Percentiles rank a stretch among this genome's conserved stretches.
phyloP scores from a whole-genome alignment of 495 filamentous ascomycete genomes.

The Penicillium arizonense region DNA sequence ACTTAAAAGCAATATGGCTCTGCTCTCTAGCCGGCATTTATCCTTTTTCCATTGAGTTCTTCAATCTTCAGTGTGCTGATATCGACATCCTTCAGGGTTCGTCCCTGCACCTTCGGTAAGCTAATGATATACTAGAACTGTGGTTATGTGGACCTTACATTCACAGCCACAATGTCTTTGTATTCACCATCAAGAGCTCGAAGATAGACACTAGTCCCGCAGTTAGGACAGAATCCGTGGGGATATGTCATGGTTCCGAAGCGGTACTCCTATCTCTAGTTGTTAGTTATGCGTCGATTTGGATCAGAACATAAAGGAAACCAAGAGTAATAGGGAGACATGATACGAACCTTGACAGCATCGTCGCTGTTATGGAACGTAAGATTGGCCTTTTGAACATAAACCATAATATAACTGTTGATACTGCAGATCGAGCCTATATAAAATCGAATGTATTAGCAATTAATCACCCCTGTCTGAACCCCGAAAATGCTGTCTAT shows the following conservation, averaged over 20 bases:
- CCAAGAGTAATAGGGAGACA: neutral
- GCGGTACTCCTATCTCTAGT: constrained; percentile 1
- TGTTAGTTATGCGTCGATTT: neutral
- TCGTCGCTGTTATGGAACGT: neutral
- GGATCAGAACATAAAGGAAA: neutral
- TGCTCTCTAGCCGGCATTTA: neutral
- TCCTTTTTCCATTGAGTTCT: neutral
- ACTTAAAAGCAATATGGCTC: too few relatives aligned
- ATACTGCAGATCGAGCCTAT: constrained; percentile 5
- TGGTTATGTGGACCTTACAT: neutral
- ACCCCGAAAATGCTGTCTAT: neutral
- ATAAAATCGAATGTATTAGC: neutral
- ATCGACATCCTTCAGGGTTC: neutral
- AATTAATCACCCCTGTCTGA: neutral
- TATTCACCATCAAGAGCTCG: neutral
- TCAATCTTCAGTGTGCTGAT: neutral
- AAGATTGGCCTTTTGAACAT: neutral
- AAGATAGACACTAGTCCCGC: constrained; percentile 10
- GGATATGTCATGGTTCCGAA: constrained; percentile 9
- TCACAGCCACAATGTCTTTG: constrained; percentile 3
- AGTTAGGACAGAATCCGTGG: constrained; percentile 6
- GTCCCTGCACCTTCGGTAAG: neutral
- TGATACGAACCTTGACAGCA: neutral
- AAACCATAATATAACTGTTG: constrained; percentile 7
- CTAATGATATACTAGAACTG: too few relatives aligned